Percentiles rank a stretch among this genome's conserved stretches.
Evolutionary conservation across 2,329 filamentous ascomycete genomes (phyloP).

Genomic region (Aspergillus sp.): DNA sequence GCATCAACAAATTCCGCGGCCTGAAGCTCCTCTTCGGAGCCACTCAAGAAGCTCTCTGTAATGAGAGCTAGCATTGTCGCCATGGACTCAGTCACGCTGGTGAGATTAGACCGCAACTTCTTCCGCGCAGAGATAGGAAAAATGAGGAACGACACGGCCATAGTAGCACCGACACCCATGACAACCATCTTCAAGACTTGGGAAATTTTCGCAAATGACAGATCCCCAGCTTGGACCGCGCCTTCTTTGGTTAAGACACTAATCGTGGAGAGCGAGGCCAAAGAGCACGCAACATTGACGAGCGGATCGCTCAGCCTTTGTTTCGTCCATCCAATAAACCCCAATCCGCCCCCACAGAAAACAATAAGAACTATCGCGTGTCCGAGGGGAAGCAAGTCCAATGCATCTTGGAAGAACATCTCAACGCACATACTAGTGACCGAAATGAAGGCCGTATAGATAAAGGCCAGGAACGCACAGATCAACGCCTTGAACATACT

Average conservation of each 20-base stretch:
- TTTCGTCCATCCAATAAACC: conserved; percentile 86
- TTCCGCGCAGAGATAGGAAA: conserved; percentile 76
- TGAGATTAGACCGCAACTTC: conserved; percentile 71
- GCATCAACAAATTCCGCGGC: conserved; percentile 65
- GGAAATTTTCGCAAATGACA: conserved; percentile 76
- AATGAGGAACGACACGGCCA: conserved; percentile 73
- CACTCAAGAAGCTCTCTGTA: conserved; percentile 78
- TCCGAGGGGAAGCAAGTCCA: conserved; percentile 68
- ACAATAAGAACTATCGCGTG: conserved; percentile 77
- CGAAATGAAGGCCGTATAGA: conserved; percentile 74
- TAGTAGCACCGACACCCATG: conserved; percentile 72
- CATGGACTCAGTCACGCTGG: conserved; percentile 70
- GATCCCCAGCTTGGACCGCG: conserved; percentile 76
- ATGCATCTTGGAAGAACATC: conserved; percentile 69
- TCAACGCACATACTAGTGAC: conserved; percentile 87
- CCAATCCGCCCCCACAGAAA: conserved; percentile 82
- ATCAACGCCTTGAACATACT: conserved; percentile 86
- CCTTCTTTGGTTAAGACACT: conserved; percentile 90
- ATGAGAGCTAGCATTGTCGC: conserved; percentile 81
- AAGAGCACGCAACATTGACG: conserved; percentile 80
- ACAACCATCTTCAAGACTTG: conserved; percentile 81
- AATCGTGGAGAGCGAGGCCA: conserved; percentile 85
- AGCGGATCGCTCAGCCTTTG: conserved; percentile 74
- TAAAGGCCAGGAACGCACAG: conserved; percentile 73
- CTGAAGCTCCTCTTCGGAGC: conserved; percentile 74